phyloP scores from a whole-genome alignment of 2,329 filamentous ascomycete genomes.

The Claviceps africana region DNA sequence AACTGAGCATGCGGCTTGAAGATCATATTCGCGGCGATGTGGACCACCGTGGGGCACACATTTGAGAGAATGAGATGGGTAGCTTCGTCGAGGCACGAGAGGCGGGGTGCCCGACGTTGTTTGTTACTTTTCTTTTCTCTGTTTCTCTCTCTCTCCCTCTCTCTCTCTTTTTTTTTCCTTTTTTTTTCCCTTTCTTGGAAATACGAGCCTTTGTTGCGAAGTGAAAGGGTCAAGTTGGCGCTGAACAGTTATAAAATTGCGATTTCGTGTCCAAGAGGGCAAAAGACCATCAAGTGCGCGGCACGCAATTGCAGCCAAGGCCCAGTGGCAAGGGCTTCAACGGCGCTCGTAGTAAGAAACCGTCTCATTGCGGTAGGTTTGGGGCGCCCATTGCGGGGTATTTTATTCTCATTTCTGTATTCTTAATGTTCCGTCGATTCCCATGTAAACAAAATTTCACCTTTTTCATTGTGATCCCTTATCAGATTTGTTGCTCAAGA shows the following conservation, averaged over 20 bases:
- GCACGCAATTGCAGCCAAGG: conserved; percentile 3
- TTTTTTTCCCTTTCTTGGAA: neutral
- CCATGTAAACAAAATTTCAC: neutral
- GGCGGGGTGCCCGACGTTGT: neutral
- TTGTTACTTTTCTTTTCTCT: neutral
- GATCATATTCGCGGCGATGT: conserved; percentile 62
- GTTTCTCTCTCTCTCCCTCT: no score
- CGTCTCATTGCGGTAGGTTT: neutral
- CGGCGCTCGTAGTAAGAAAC: conserved; percentile 1
- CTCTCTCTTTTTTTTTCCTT: no score
- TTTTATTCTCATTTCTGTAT: neutral
- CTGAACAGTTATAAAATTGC: neutral
- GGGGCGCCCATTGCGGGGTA: neutral
- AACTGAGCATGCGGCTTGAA: conserved; percentile 44
- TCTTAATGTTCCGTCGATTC: neutral
- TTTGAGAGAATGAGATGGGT: conserved; percentile 8
- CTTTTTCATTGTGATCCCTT: neutral
- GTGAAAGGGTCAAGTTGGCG: neutral
- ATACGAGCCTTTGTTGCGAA: neutral
- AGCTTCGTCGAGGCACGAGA: neutral
- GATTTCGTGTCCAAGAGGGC: neutral
- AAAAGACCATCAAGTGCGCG: conserved; percentile 4
- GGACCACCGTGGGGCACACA: conserved; percentile 36
- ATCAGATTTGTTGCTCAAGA: neutral
- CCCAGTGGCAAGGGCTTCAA: conserved; percentile 1